phyloP scores from a whole-genome alignment of 257 asterid genomes.

The Solanum ossicruentum region DNA sequence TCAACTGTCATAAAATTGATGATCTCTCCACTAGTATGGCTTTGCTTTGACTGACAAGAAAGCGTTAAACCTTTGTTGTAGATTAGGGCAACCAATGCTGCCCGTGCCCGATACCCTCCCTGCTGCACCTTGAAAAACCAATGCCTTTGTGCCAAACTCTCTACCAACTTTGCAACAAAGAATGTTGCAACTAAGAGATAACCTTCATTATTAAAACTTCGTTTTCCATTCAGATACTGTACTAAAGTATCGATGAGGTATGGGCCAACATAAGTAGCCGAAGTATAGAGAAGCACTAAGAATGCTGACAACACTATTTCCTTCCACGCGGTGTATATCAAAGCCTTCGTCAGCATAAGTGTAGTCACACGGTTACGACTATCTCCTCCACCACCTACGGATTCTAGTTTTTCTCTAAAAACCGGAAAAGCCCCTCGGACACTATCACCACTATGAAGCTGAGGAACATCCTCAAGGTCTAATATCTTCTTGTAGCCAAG shows the following conservation, averaged over 20 bases:
- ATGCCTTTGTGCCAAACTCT: slow-evolving; percentile 63
- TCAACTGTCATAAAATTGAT: slow-evolving; percentile 81
- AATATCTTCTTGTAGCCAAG: slow-evolving; percentile 44
- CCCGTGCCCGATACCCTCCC: slow-evolving; percentile 71
- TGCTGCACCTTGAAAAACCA: slow-evolving; percentile 64
- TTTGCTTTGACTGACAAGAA: slow-evolving; percentile 59
- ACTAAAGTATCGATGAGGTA: slow-evolving; percentile 19
- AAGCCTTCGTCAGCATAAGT: slow-evolving; percentile 58
- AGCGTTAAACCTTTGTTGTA: slow-evolving; percentile 67
- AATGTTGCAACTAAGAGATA: slow-evolving; percentile 41
- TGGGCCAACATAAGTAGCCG: slow-evolving; percentile 65
- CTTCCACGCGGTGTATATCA: slow-evolving; percentile 38
- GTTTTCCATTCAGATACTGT: slow-evolving; percentile 14
- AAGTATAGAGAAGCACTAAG: slow-evolving; percentile 30
- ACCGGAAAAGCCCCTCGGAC: slow-evolving; percentile 48
- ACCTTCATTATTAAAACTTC: slow-evolving; percentile 42
- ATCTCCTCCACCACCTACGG: slow-evolving; percentile 8
- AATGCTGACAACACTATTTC: slow-evolving; percentile 40
- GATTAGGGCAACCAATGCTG: slow-evolving; percentile 65
- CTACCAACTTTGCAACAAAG: slow-evolving; percentile 52
- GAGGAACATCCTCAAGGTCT: slow-evolving; percentile 93
- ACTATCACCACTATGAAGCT: slow-evolving; percentile 39
- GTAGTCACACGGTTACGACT: slow-evolving; percentile 33
- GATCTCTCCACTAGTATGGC: slow-evolving; percentile 70
- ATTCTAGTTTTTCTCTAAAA: slow-evolving; percentile 33